Base-by-base conservation (phyloP, 2,329 filamentous ascomycete species). In the Phaeophleospora eucalypticola region DNA sequence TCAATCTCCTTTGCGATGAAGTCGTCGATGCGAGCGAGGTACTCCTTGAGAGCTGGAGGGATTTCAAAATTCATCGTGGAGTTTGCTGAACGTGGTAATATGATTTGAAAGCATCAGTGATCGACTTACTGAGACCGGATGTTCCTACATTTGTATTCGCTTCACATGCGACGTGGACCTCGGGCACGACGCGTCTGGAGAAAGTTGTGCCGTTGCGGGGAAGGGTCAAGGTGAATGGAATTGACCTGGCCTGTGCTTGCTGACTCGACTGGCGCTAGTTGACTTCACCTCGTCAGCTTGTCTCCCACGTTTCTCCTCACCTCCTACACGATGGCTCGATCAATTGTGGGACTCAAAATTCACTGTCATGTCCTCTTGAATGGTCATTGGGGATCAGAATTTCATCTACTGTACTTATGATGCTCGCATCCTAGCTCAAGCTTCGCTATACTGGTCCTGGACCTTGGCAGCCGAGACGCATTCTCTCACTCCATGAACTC, bases 11-110 rank as follows among this genome's bases (percentile, higher is more conserved):
- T 58, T 2, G 73, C 67, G 54, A 83, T 37, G 36, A 37, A 37
- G 70, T 61, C 76, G 35, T 45, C 43, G 14, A 81, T 65, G 15
- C 65, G 59, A 27, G 60, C 42, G 34, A 82, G 62, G 57, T 78
- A 77, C 9, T 68, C 48, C 32, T 71, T 59, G 1, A 82, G 68
- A 24, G 74, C 74, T 3, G 65, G 54, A 1, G 79, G 78, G 14
- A 81, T 68, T 12, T 78, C 74, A 63, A 81, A 81, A 63, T 77
- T 74, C 75, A 80, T 80, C 16, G 37, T 56, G 39, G 33, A 29
- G 24, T 29, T 6, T 29, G 12, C 24, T 6, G 12, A 12, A 29
- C 24, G 24, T n/a, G 24, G 24, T 12, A 29, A 29, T 7, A 12
- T 7, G 24, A 29, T 29, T 12, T 29, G 24, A 12, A 29, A 29